Conservation (phyloP, 306 rosid species). For the Betula pendula region DNA sequence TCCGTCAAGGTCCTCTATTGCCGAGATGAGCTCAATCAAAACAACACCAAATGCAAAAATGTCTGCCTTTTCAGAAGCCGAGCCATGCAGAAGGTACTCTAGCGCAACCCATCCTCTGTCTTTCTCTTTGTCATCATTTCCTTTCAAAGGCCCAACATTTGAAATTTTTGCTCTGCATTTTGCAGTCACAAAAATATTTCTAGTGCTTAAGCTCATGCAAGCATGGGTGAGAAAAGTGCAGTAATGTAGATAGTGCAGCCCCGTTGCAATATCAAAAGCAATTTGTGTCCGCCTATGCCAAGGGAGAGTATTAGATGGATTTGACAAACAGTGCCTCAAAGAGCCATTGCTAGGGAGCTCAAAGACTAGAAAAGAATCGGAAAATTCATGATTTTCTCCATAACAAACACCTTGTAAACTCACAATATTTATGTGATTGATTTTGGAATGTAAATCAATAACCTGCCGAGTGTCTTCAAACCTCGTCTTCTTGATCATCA, state of each 20-base stretch:
- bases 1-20: constrained; percentile 47
- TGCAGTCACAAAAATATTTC: constrained; percentile 52
- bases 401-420: constrained; percentile 62
- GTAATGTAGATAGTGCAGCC: constrained; percentile 65
- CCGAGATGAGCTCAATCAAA: constrained; percentile 67
- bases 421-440: constrained; percentile 69
- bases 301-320: constrained; percentile 30
- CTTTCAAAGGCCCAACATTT: constrained; percentile 20
- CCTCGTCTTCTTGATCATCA: constrained; percentile 62
- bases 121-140: constrained; percentile 7
- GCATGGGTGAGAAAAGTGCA: constrained; percentile 64
- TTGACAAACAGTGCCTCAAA: constrained; percentile 53
- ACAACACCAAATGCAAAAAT: constrained; percentile 70
- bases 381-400: constrained; percentile 36
- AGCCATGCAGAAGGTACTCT: constrained; percentile 24
- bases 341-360: constrained; percentile 64
- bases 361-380: constrained; percentile 60
- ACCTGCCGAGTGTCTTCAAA: constrained; percentile 45
- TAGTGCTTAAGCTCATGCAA: constrained; percentile 47
- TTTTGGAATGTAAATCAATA: constrained; percentile 64
- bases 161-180: constrained; percentile 58
- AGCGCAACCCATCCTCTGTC: constrained; percentile 41
- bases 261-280: constrained; percentile 68
- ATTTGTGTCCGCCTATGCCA: constrained; percentile 58
- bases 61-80: constrained; percentile 50